Percentiles rank a stretch among this genome's conserved stretches.
These are phyloP conservation scores for Curvularia verruculosa DNA, from an alignment of 2,329 filamentous ascomycete genomes.

Conservation along the genomic window DNA sequence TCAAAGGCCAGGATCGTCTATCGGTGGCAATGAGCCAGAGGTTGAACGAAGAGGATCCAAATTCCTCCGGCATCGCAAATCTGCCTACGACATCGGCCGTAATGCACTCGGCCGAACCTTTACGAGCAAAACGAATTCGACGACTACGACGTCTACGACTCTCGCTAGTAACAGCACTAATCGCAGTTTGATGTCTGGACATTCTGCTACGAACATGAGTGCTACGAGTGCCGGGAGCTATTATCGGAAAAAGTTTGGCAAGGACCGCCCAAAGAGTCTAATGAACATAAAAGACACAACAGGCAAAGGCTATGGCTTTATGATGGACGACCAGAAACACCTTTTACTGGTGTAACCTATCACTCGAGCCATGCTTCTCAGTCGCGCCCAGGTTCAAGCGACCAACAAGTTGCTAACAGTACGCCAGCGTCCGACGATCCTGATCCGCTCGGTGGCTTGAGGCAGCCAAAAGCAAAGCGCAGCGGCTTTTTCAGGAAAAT, in stretches of 20 bases:
- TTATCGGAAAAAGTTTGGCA: constrained; percentile 71
- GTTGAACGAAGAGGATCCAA: constrained; percentile 40
- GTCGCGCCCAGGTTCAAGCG: constrained; percentile 61
- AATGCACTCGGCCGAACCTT: constrained; percentile 76
- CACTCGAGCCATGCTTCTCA: constrained; percentile 78
- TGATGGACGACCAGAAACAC: constrained; percentile 57
- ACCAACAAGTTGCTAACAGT: constrained; percentile 57
- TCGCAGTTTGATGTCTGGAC: constrained; percentile 90
- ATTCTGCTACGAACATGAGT: constrained; percentile 88
- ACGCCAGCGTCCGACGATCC: constrained; percentile 65
- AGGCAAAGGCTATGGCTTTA: constrained; percentile 47
- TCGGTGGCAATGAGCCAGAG: constrained; percentile 33
- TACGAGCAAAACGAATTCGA: constrained; percentile 87
- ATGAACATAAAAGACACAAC: constrained; percentile 59
- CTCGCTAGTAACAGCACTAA: constrained; percentile 73
- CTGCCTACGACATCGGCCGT: constrained; percentile 76
- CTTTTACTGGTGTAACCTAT: constrained; percentile 80
- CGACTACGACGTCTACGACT: constrained; percentile 61
- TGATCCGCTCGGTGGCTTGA: constrained; percentile 77
- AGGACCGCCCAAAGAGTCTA: constrained; percentile 66
- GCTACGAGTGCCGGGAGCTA: constrained; percentile 94
- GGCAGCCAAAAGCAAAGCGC: constrained; percentile 75
- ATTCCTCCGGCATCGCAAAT: constrained; percentile 67
- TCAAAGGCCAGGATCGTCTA: constrained; percentile 52
- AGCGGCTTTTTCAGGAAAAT: constrained; percentile 96